Percentiles rank a stretch among this genome's conserved stretches.
These are phyloP conservation scores for Pichia ethanolica DNA, from an alignment of 805 yeast species.

Conservation along the genomic window DNA sequence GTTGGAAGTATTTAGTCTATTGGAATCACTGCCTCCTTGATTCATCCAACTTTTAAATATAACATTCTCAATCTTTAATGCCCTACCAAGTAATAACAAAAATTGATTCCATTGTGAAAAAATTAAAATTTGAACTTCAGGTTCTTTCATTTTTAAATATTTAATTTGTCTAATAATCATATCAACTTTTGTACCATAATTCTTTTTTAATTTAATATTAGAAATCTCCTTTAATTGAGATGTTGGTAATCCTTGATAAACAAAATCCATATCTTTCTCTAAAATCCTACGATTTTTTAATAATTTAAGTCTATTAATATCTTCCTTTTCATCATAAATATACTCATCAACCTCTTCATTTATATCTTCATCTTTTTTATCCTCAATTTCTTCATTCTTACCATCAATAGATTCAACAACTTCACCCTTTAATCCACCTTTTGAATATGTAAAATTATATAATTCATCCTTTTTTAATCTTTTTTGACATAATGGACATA, in stretches of 20 bases:
- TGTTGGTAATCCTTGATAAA: conserved; percentile 40
- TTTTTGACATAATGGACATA: conserved; percentile 81
- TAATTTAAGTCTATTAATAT: conserved; percentile 15
- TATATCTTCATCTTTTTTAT: conserved; percentile 12
- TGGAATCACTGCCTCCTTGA: neutral
- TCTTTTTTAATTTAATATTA: conserved; percentile 34
- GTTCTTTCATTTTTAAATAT: conserved; percentile 51
- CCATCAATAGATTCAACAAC: conserved; percentile 23
- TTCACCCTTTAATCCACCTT: conserved; percentile 43
- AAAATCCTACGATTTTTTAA: conserved; percentile 17
- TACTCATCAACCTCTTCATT: neutral
- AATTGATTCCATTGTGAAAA: conserved; percentile 88
- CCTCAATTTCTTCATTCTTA: conserved; percentile 1
- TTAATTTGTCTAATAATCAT: conserved; percentile 66
- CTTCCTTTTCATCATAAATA: conserved; percentile 4
- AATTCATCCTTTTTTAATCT: conserved; percentile 42
- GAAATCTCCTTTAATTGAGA: conserved; percentile 38
- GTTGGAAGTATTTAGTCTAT: no score
- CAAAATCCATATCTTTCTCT: conserved; percentile 31
- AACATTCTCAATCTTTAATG: conserved; percentile 54
- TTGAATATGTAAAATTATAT: conserved; percentile 61
- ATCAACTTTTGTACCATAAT: conserved; percentile 84
- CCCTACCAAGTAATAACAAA: conserved; percentile 55
- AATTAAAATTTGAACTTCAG: conserved; percentile 68
- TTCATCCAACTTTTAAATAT: conserved; percentile 46